Conservation (phyloP, 257 asterid genomes). For the Penstemon newberryi region DNA sequence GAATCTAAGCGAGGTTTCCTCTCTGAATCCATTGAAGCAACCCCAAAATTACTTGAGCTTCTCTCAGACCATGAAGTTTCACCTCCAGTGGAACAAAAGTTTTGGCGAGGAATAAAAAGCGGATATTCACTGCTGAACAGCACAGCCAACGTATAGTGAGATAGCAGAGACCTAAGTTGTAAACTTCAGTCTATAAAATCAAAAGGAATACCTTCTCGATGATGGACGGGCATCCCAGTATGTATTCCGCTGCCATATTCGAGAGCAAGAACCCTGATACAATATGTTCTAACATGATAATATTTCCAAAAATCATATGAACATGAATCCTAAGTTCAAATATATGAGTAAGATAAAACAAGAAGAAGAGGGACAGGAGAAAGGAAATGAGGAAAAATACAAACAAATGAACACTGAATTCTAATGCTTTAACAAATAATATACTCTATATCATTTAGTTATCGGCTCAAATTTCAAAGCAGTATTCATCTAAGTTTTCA, state of each 20-base stretch:
- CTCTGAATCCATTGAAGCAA: conserved; percentile 90
- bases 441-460: neutral
- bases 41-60: conserved; percentile 91
- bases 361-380: neutral
- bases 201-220: conserved; percentile 70
- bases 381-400: neutral
- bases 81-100: conserved; percentile 73
- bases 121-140: conserved; percentile 75
- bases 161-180: conserved; percentile 9
- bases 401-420: neutral
- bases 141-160: conserved; percentile 26
- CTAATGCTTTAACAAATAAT: neutral
- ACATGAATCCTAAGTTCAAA: conserved; percentile 6
- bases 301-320: neutral
- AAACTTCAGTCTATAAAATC: conserved; percentile 12
- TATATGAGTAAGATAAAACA: neutral
- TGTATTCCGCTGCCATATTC: conserved; percentile 97
- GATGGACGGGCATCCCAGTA: conserved; percentile 99
- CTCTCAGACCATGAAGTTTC: conserved; percentile 95
- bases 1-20: conserved; percentile 79
- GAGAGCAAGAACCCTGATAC: conserved; percentile 91
- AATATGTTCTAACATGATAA: conserved; percentile 25
- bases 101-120: conserved; percentile 91
- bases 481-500: conserved; percentile 7
- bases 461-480: too few relatives aligned